Evolutionary conservation across 345 rosid genomes (phyloP).

Genomic region (Eucalyptus lansdowneana): DNA sequence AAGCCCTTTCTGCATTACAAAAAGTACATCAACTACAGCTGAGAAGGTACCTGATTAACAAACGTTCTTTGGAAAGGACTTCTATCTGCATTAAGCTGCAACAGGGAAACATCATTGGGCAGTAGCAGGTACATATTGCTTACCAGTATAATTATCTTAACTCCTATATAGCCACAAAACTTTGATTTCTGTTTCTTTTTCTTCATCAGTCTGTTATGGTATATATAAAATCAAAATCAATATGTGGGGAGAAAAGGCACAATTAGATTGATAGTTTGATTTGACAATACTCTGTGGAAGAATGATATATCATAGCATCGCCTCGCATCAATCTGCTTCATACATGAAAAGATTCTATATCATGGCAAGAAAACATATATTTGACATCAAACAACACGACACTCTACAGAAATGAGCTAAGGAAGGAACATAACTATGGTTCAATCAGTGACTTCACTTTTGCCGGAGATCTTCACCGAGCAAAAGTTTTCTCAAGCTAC

Average conservation of each 20-base stretch:
- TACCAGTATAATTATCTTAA: neutral
- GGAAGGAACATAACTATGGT: neutral
- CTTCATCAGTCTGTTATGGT: neutral
- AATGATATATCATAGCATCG: neutral
- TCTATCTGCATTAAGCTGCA: conserved; percentile 83
- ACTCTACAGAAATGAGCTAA: neutral
- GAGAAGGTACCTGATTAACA: conserved; percentile 69
- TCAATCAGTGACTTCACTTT: neutral
- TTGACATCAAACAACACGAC: neutral
- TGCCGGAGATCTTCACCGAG: neutral
- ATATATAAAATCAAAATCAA: neutral
- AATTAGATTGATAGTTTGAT: neutral
- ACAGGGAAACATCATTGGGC: neutral
- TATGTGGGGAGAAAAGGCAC: neutral
- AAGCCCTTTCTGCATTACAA: neutral
- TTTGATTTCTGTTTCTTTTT: neutral
- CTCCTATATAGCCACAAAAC: neutral
- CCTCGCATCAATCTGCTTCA: neutral
- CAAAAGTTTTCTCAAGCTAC: neutral
- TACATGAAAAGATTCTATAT: neutral
- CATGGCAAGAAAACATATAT: neutral
- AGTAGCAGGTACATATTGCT: neutral
- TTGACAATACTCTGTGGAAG: neutral
- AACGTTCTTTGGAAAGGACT: conserved; percentile 93
- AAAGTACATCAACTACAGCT: neutral